A percentile compares a stretch with the other conserved stretches of the same genome.
phyloP scores from a whole-genome alignment of 345 rosid species.

The Leavenworthia alabamica region DNA sequence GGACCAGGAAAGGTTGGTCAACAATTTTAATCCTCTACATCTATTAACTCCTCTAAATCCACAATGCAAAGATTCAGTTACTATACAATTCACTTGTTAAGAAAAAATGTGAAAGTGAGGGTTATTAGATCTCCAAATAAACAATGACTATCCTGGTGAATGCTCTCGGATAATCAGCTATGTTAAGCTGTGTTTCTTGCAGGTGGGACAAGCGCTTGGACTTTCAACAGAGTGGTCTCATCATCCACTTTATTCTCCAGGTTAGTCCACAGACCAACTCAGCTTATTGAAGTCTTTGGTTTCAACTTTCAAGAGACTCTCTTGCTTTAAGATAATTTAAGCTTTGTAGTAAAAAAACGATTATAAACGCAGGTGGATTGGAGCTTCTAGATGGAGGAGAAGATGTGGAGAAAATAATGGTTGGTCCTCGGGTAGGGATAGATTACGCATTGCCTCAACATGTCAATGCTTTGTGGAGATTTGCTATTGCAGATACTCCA shows the following conservation, averaged over 20 bases:
- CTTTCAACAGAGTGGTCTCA: conserved; percentile 81
- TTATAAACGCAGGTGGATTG: conserved; percentile 56
- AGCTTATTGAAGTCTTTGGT: not conserved
- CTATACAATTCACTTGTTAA: not conserved
- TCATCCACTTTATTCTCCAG: conserved; percentile 74
- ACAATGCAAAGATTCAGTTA: not conserved
- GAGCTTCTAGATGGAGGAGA: conserved; percentile 79
- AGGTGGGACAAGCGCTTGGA: conserved; percentile 98
- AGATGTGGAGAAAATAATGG: conserved; percentile 55
- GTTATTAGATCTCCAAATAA: not conserved
- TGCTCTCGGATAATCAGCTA: not conserved
- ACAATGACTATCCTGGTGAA: not conserved
- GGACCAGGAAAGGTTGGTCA: conserved; percentile 90
- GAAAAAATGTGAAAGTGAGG: not conserved
- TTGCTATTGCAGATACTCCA: conserved; percentile 68
- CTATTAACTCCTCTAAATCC: not conserved
- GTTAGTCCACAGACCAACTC: conserved; percentile 35
- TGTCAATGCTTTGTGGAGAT: conserved; percentile 82
- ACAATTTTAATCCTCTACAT: not conserved
- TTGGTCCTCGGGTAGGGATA: conserved; percentile 89
- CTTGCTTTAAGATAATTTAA: not conserved
- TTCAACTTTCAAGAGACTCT: not conserved
- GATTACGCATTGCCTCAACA: conserved; percentile 80
- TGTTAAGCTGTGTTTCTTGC: not conserved
- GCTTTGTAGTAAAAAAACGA: not conserved